Evolutionary conservation across 1,284 basidiomycete genomes (phyloP).

Genomic region (Acaromyces ingoldii): DNA sequence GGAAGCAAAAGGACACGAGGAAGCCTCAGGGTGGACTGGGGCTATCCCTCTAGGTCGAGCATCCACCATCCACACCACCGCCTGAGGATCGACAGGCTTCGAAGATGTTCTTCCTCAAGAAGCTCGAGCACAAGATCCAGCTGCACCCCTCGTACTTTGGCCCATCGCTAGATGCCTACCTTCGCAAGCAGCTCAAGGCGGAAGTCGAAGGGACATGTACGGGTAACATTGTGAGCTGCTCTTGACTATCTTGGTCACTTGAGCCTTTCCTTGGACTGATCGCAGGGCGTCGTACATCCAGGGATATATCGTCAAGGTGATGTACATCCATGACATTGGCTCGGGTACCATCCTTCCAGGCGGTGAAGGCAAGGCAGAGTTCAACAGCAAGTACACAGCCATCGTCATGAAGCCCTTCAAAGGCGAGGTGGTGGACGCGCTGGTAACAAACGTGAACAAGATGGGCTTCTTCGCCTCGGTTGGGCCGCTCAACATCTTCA

Average conservation of each 20-base stretch:
- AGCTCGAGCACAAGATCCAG: slow-evolving; percentile 88
- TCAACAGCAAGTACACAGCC: slow-evolving; percentile 54
- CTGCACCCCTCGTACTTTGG: slow-evolving; percentile 98
- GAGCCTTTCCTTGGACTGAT: background rate
- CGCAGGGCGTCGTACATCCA: too few relatives aligned
- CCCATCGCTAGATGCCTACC: slow-evolving; percentile 85
- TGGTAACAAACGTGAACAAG: slow-evolving; percentile 95
- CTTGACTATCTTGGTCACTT: background rate
- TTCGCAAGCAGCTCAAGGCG: slow-evolving; percentile 85
- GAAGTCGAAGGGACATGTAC: slow-evolving; percentile 97
- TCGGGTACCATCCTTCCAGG: slow-evolving; percentile 73
- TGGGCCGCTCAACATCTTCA: slow-evolving; percentile 62
- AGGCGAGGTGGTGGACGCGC: slow-evolving; percentile 94
- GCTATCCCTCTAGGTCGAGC: too few relatives aligned
- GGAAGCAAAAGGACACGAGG: too few relatives aligned
- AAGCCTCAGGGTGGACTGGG: too few relatives aligned
- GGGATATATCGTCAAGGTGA: slow-evolving; percentile 88
- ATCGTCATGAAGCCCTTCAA: slow-evolving; percentile 64
- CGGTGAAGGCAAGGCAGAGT: slow-evolving; percentile 81
- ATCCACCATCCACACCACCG: too few relatives aligned
- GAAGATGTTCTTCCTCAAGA: slow-evolving; percentile 57
- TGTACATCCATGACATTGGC: slow-evolving; percentile 56
- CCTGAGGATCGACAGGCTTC: too few relatives aligned
- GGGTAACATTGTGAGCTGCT: slow-evolving; percentile 68
- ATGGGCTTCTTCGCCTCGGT: slow-evolving; percentile 98